Conservation (phyloP, 495 filamentous ascomycete species). For the Podospora pseudocomata region DNA sequence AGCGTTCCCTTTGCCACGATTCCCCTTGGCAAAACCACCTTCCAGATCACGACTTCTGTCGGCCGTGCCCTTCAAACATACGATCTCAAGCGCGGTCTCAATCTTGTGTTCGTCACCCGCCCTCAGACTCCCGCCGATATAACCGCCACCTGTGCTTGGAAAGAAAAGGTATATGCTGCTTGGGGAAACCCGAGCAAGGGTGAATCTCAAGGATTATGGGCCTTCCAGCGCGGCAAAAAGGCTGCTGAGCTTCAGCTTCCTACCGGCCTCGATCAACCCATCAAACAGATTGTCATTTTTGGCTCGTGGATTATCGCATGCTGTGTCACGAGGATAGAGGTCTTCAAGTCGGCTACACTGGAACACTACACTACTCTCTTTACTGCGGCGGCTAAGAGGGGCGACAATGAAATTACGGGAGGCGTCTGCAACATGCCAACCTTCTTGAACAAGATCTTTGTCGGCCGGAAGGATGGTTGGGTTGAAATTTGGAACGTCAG, state of each 20-base stretch:
- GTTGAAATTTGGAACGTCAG: slow-evolving; percentile 97
- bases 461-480: slow-evolving; percentile 78
- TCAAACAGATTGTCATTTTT: slow-evolving; percentile 75
- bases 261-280: slow-evolving; percentile 56
- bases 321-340: slow-evolving; percentile 68
- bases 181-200: slow-evolving; percentile 60
- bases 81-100: slow-evolving; percentile 81
- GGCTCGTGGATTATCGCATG: slow-evolving; percentile 89
- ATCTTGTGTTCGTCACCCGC: slow-evolving; percentile 84
- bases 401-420: slow-evolving; percentile 61
- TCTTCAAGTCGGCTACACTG: slow-evolving; percentile 81
- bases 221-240: slow-evolving; percentile 91
- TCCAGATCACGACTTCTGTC: slow-evolving; percentile 93
- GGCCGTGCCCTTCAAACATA: slow-evolving; percentile 90
- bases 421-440: slow-evolving; percentile 81
- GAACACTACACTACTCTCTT: slow-evolving; percentile 86
- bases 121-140: slow-evolving; percentile 83
- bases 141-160: slow-evolving; percentile 84
- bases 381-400: slow-evolving; percentile 43
- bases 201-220: slow-evolving; percentile 71
- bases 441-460: slow-evolving; percentile 92
- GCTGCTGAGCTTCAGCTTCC: slow-evolving; percentile 68
- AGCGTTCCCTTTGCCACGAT: slow-evolving; percentile 81
- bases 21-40: slow-evolving; percentile 87
- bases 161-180: slow-evolving; percentile 78